Base-by-base conservation (phyloP, 805 yeast species). In the Candida silvicultrix region DNA sequence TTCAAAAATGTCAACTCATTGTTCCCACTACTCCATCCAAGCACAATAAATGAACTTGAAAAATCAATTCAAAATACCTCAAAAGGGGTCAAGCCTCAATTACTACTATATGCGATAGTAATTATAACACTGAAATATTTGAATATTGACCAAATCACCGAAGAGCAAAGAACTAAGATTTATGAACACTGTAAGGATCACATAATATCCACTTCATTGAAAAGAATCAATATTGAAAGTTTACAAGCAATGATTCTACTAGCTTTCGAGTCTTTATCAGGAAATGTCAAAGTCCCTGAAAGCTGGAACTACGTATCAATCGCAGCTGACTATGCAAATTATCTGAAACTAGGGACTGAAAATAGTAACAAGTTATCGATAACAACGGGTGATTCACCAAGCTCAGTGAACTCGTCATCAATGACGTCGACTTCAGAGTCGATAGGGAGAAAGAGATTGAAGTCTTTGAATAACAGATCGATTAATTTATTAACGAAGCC, bases 271-370 rank as follows among this genome's bases (percentile, higher is more conserved):
- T 50, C 57, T 1, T 39, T 56, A 5, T 49, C 54, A 6, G 57
- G 53, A 6, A 50, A 51, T 40, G 54, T 50, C 3, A 56, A 56
- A 42, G 59, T 55, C 6, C 60, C 60, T 4, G 60, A 56, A 25
- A 49, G 54, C 32, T 56, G 60, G 60, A 56, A 56, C 39, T 56
- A 55, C 43, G 59, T 56, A 10, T 55, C 59, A 23, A 53, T 56
- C 41, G 60, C 60, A 4, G 51, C 56, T 18, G 59, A 55, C 28
- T 56, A 56, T 45, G 58, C 58, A 10, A 50, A 49, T 16, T 55
- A 56, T 38, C 37, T 56, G 40, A 56, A 56, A 40, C 34, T 56
- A 29, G 53, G 54, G 5, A 36, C 49, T 20, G 56, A 56, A 22
- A 47, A 38, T 16, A 44, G 49, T 1, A 48, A 45, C 7, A 46